Evolutionary conservation across 139 green algal genomes (phyloP), one percentile per base, ranked within the genome.

Genomic region (Spirogloea muscicola): DNA sequence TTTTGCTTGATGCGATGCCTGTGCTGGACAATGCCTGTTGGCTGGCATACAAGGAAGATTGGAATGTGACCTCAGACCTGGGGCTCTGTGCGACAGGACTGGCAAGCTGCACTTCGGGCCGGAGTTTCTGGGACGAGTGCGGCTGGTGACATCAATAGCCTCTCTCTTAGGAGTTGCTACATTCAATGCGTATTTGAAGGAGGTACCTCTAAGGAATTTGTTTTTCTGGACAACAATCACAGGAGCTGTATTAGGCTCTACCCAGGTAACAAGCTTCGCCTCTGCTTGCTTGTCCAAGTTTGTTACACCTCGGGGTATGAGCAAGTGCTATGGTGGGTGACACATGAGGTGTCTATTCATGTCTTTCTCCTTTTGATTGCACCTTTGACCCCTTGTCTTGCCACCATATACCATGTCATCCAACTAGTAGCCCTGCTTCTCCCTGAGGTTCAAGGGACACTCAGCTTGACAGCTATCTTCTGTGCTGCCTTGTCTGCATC

Each of bases 91-190:
- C 59, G 16, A 67, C 58, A 82, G 90, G 58, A 95, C 89, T 39
- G 90, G 93, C 64, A 13, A 87, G 66, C 81, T 95, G 31, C 77
- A 79, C 13, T 94, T 95, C 66, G 83, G 74, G 0, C 79, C 89
- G 1, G 89, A 94, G 70, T 97, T 98, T 70, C 84, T 99, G 29
- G 94, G 94, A 0, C 74, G 87, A 2, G 90, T 99, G 21, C 83
- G 85, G n/a, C 85, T 99, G 37, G 89, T 89, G 34, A 89, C 86
- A 6, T 79, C 76, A 3, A 48, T 96, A 4, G 90, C 94, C 1
- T 82, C 74, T 1, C 84, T 97, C 36, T 77, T 55, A 18, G 90
- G 91, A 0, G 86, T 96, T 33, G 86, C 58, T 1, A 3, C 86
- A 52, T 86, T 89, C 74, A 95, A 95, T 83, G 90, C 84, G 29